phyloP scores from a whole-genome alignment of 208 protist species.

The Sergeia podlipaevii region DNA sequence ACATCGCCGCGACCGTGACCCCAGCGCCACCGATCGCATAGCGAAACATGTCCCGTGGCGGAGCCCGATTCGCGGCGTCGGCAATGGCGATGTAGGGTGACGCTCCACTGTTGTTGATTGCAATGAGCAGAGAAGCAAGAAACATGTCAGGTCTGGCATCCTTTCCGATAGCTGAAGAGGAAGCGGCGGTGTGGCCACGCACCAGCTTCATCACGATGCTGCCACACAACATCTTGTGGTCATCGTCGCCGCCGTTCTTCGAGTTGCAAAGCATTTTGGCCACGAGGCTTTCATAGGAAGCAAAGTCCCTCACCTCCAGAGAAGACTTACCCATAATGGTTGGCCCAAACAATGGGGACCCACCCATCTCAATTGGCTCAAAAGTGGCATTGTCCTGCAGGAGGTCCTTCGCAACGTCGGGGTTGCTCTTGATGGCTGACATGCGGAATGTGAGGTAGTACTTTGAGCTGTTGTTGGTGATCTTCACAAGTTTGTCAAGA shows the following conservation, averaged over 20 bases:
- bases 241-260: constrained; percentile 5
- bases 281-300: constrained; percentile 23
- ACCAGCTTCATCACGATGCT: constrained; percentile 49
- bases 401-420: constrained; percentile 31
- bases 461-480: constrained; percentile 13
- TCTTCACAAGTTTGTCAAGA: constrained; percentile 16
- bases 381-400: constrained; percentile 15
- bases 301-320: constrained; percentile 12
- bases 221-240: constrained; percentile 34
- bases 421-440: constrained; percentile 23
- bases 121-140: constrained; percentile 38
- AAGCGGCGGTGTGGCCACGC: constrained; percentile 3
- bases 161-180: neutral
- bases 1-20: constrained; percentile 30
- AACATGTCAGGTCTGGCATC: constrained; percentile 27
- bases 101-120: constrained; percentile 22
- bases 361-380: constrained; percentile 25
- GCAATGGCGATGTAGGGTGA: constrained; percentile 25
- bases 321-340: constrained; percentile 27
- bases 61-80: constrained; percentile 15
- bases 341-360: constrained; percentile 50
- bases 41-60: constrained; percentile 32
- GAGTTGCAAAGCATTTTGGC: constrained; percentile 18
- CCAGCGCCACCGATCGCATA: constrained; percentile 38
- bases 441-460: constrained; percentile 22